Evolutionary conservation across 345 rosid genomes (phyloP), one percentile per base, ranked within the genome.

Genomic region (Moricandia arvensis): DNA sequence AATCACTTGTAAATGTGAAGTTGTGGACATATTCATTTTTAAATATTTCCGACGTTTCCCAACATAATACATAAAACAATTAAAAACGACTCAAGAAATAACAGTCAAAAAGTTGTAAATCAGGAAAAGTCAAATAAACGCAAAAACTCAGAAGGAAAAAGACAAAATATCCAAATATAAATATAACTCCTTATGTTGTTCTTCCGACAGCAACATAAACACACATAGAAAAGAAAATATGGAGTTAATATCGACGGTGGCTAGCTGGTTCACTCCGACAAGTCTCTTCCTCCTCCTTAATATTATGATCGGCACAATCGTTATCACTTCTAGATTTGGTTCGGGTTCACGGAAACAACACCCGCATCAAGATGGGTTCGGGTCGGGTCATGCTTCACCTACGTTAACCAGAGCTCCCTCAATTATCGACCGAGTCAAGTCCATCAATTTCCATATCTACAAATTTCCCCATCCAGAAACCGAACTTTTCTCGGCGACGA

Each of bases 331-430:
- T 34, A 74, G 84, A 11, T 63, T 71, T 18, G 49, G 75, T 0
- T 63, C 75, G 30, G 51, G 58, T 41, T 63, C 70, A 16, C 63
- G n/a, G 26, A 71, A 47, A 43, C 33, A 54, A 35, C 55, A 30
- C 2, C 71, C 38, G 31, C 38, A 62, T 18, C 47, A 55, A 16
- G 65, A 76, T 11, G 70, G 58, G 21, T 11, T 10, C 15, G 72
- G 83, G 78, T 7, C 84, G 81, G 43, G 63, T 82, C 71, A 82
- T 47, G 71, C 66, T 73, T 34, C 51, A 11, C n/a, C 58, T n/a
- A 66, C 69, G 10, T 68, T 87, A 13, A 64, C 59, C 47, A 85
- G 86, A 55, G 27, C 83, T 29, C 86, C 90, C 13, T 88, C 93
- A 7, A 54, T 88, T 59, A 16, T 84, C 24, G 85, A 85, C 10